phyloP scores from a whole-genome alignment of 345 rosid species.

The Aquilaria sinensis region DNA sequence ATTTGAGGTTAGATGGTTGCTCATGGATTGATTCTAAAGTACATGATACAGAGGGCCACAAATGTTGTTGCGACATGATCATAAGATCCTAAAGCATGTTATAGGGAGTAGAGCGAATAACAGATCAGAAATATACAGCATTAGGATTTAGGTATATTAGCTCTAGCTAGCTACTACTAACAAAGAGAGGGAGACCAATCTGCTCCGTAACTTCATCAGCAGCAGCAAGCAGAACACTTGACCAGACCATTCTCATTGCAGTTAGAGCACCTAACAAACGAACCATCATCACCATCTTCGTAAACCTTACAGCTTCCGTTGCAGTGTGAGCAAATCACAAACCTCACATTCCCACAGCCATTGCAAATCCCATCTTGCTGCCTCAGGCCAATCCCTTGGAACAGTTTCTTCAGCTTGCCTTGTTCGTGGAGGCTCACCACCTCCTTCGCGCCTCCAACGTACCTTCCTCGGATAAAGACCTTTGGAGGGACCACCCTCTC shows the following conservation, averaged over 20 bases:
- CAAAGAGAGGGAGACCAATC: too few species aligned
- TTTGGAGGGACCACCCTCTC: conserved; percentile 60
- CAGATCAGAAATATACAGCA: too few species aligned
- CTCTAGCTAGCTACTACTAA: too few species aligned
- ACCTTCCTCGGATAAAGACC: conserved; percentile 72
- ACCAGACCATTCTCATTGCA: conserved; percentile 89
- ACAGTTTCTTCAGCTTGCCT: conserved; percentile 71
- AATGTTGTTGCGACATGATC: too few species aligned
- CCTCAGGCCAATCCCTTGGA: conserved; percentile 40
- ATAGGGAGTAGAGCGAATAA: too few species aligned
- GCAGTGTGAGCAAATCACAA: conserved; percentile 65
- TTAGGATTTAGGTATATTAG: too few species aligned
- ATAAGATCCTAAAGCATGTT: too few species aligned
- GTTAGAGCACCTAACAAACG: conserved; percentile 40
- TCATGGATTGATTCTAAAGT: too few species aligned
- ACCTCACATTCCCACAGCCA: conserved; percentile 48
- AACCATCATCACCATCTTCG: conserved; percentile 16
- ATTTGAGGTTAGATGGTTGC: too few species aligned
- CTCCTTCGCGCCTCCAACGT: conserved; percentile 85
- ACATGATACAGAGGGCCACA: too few species aligned
- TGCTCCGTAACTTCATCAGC: not conserved
- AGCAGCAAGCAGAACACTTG: conserved; percentile 53
- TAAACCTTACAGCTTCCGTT: conserved; percentile 61
- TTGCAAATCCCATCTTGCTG: conserved; percentile 24
- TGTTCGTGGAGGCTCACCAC: conserved; percentile 64